Evolutionary conservation across 2,329 filamentous ascomycete genomes (phyloP), one percentile per base, ranked within the genome.

Genomic region (Penicillium corylophilum): DNA sequence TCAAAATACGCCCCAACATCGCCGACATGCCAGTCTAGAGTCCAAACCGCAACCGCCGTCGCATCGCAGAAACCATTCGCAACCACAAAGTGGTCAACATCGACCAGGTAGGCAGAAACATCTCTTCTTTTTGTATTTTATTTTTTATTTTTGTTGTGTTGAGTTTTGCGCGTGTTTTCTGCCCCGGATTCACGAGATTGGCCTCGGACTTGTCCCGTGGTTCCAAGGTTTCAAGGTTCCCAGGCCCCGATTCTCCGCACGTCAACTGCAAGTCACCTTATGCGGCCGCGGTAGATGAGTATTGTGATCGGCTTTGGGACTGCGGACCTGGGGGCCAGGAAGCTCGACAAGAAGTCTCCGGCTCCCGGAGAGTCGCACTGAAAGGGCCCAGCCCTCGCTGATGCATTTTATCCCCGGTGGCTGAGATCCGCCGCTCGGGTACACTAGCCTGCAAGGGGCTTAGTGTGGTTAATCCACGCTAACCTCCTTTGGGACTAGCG

Each of bases 401-500:
- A 44, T 54, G 46, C 47, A 50, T 52, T 59, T 48, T 59, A 36
- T 55, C 60, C 50, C 54, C 57, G 47, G 50, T 56, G 58, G 60
- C 55, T 59, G 55, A 56, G 65, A 70, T 67, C 67, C 61, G 54
- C 33, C 16, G 16, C 35, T 64, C 67, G 68, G 69, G 66, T 71
- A 53, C 65, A 64, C 71, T 74, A 73, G 62, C 49, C 65, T 40
- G 3, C 31, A 62, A 61, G 2, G 22, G 53, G 56, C 3, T 48
- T 69, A 64, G 60, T 33, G 28, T 13, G 13, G 26, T 15, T 43
- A 47, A 50, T 54, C 36, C 48, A 51, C 48, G 57, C 54, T 62
- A 54, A 63, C 44, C 61, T 57, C 2, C 16, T 59, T 59, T 35
- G 2, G 63, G 66, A 41, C 59, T 73, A 72, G 71, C 56, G 51